These are phyloP conservation scores for Azolla pinnata DNA, from an alignment of 75 land plant genomes.

Conservation along the genomic window DNA sequence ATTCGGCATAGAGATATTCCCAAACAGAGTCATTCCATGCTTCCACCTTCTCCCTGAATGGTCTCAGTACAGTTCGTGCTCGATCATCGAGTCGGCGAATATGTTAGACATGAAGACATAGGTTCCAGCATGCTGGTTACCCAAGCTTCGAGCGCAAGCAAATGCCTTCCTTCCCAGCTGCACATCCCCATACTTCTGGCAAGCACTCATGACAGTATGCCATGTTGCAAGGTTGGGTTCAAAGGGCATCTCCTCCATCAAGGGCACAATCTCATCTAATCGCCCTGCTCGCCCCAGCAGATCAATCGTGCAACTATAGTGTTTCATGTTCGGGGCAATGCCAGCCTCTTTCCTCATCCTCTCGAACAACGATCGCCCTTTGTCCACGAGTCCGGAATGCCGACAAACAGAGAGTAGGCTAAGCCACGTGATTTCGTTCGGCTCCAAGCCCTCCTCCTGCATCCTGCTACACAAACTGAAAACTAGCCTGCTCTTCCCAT, in stretches of 20 bases:
- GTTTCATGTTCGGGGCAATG: slow-evolving; percentile 27
- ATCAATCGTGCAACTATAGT: slow-evolving; percentile 42
- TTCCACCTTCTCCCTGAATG: too few species aligned
- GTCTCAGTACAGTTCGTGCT: too few species aligned
- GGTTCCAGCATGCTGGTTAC: slow-evolving; percentile 24
- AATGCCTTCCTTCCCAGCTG: slow-evolving; percentile 24
- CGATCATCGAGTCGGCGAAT: slow-evolving; percentile 14
- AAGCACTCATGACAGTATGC: slow-evolving; percentile 35
- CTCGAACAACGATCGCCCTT: slow-evolving; percentile 27
- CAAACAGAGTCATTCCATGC: too few species aligned
- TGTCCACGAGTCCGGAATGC: slow-evolving; percentile 36
- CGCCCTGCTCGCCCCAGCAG: slow-evolving; percentile 31
- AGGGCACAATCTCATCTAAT: slow-evolving; percentile 27
- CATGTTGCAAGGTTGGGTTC: slow-evolving; percentile 16
- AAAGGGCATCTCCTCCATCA: slow-evolving; percentile 20
- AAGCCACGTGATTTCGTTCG: slow-evolving; percentile 39
- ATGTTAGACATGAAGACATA: slow-evolving; percentile 33
- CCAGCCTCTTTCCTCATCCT: slow-evolving; percentile 31
- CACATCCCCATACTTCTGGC: slow-evolving; percentile 23
- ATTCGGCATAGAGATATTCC: too few species aligned
- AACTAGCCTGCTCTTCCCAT: slow-evolving; percentile 37
- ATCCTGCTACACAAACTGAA: slow-evolving; percentile 29
- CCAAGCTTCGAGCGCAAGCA: slow-evolving; percentile 12
- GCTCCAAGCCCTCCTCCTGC: slow-evolving; percentile 27
- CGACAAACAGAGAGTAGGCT: slow-evolving; percentile 38